These are phyloP conservation scores for Vitis cinerea DNA, from an alignment of 164 flowering plant species.

Conservation along the genomic window DNA sequence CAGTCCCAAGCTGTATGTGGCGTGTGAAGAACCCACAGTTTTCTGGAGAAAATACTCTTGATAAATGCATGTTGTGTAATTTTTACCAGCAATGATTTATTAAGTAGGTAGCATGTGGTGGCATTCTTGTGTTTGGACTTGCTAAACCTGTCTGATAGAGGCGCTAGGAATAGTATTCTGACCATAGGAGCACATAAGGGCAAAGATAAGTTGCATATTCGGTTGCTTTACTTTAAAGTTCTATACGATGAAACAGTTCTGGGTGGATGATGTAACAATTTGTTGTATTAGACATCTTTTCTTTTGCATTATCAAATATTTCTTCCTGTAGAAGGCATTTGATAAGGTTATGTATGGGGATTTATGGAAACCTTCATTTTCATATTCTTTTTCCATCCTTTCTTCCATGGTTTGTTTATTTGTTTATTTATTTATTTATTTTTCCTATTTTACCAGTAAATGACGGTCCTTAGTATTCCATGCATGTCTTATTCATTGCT, in stretches of 20 bases:
- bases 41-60: too few species aligned
- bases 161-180: too few species aligned
- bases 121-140: too few species aligned
- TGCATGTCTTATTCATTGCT: background rate
- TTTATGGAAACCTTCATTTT: background rate
- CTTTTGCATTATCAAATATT: background rate
- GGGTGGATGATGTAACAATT: background rate
- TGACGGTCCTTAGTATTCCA: background rate
- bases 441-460: background rate
- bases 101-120: too few species aligned
- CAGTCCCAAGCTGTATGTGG: background rate
- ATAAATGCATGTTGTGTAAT: too few species aligned
- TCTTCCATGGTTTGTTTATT: background rate
- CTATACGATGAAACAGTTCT: background rate
- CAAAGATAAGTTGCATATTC: too few species aligned
- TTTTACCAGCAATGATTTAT: too few species aligned
- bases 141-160: too few species aligned
- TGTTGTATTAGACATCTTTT: background rate
- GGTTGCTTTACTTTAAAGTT: background rate
- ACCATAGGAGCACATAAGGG: too few species aligned
- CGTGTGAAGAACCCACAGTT: too few species aligned
- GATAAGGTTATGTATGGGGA: background rate
- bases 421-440: background rate
- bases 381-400: background rate
- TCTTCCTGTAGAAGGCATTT: too few species aligned